These are phyloP conservation scores for Paratinospora sagittata DNA, from an alignment of 164 flowering plant genomes.

Conservation along the genomic window DNA sequence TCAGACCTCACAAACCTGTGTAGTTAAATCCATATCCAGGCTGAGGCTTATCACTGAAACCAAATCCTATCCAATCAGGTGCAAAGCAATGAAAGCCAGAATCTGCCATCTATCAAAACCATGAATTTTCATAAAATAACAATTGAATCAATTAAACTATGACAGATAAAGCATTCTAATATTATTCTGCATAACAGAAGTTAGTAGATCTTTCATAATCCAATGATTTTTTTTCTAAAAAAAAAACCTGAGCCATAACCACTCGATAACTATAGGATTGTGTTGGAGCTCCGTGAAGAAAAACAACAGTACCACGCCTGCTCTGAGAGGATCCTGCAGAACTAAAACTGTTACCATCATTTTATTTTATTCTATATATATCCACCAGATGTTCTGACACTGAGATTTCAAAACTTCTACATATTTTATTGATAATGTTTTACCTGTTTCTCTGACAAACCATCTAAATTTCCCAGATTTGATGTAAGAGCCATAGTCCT, in stretches of 20 bases:
- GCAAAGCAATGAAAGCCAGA: constrained; percentile 95
- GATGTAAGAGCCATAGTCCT: constrained; percentile 63
- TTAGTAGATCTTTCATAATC: no score
- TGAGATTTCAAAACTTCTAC: not conserved
- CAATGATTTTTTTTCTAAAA: not conserved
- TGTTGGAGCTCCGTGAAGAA: constrained; percentile 96
- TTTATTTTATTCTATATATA: not conserved
- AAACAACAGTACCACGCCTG: constrained; percentile 70
- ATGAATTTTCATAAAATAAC: not conserved
- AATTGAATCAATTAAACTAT: not conserved
- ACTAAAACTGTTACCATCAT: not conserved
- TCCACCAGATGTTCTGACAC: not conserved
- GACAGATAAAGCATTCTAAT: not conserved
- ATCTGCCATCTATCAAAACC: constrained; percentile 61
- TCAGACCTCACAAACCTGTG: constrained; percentile 49
- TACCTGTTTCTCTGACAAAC: constrained; percentile 99
- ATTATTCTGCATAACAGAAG: not conserved
- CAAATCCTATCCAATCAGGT: constrained; percentile 99
- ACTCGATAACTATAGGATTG: constrained; percentile 88
- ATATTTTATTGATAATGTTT: not conserved
- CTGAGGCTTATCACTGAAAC: constrained; percentile 96
- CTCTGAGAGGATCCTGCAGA: constrained; percentile 59
- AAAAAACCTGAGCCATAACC: constrained; percentile 83
- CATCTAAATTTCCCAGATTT: constrained; percentile 68
- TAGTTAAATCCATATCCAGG: constrained; percentile 88